A percentile compares a stretch with the other conserved stretches of the same genome.
Evolutionary conservation across 2,329 filamentous ascomycete species (phyloP).

Genomic region (Aspergillus quadricinctus): DNA sequence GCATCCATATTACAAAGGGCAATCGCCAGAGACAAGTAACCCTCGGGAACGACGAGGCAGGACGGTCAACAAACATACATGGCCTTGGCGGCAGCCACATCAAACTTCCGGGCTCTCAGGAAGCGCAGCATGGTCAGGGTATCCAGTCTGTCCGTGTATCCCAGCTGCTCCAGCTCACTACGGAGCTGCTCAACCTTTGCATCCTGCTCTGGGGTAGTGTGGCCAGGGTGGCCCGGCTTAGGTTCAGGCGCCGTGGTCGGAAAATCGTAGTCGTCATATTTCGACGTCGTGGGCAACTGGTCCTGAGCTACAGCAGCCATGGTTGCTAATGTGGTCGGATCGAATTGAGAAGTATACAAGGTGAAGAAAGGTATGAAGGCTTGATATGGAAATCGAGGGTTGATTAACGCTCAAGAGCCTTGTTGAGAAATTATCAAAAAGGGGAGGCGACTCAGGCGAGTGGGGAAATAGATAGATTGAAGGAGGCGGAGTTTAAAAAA

Average conservation of each 20-base stretch:
- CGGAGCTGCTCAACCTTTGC: slow-evolving; percentile 84
- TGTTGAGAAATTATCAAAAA: background rate
- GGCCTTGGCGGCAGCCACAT: slow-evolving; percentile 74
- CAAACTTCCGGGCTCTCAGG: slow-evolving; percentile 91
- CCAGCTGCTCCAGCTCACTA: slow-evolving; percentile 74
- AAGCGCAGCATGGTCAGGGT: slow-evolving; percentile 91
- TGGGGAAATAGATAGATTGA: background rate
- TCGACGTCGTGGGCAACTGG: slow-evolving; percentile 62
- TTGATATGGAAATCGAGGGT: background rate
- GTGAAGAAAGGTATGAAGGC: slow-evolving; percentile 4
- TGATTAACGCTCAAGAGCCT: background rate
- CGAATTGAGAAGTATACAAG: slow-evolving; percentile 2
- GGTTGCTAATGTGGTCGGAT: slow-evolving; percentile 13
- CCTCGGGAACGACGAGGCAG: background rate
- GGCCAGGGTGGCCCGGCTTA: slow-evolving; percentile 76
- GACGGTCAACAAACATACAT: slow-evolving; percentile 60
- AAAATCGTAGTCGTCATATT: slow-evolving; percentile 96
- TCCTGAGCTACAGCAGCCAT: slow-evolving; percentile 30
- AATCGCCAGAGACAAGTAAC: too few relatives aligned
- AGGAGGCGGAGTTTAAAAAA: background rate
- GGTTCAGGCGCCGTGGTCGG: slow-evolving; percentile 69
- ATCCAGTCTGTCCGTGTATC: slow-evolving; percentile 79
- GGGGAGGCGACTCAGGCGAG: background rate
- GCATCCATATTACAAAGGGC: background rate
- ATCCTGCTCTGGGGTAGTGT: slow-evolving; percentile 82